Percentiles rank a stretch among this genome's conserved stretches.
phyloP scores from a whole-genome alignment of 176 grass and related monocot species.

The Aegilops speltoides region DNA sequence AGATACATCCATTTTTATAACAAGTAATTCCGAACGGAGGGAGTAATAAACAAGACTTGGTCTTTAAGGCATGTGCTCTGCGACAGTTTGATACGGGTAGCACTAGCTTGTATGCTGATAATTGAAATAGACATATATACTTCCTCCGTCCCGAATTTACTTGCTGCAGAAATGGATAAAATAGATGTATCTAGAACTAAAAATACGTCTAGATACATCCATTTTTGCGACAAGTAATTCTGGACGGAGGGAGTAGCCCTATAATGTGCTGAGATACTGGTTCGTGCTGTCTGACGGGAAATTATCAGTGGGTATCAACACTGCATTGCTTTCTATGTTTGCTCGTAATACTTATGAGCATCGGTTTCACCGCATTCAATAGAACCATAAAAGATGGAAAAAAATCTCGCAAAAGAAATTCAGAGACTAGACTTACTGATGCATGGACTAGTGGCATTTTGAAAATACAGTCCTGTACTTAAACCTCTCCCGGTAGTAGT shows the following conservation, averaged over 20 bases:
- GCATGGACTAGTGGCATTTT: neutral
- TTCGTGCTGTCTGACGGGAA: neutral
- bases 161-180: no score
- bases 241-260: no score
- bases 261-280: neutral
- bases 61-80: neutral
- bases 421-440: neutral
- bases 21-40: no score
- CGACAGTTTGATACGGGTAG: neutral
- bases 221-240: no score
- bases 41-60: neutral
- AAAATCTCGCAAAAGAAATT: neutral
- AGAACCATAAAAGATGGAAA: neutral
- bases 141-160: no score
- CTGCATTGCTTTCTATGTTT: no score
- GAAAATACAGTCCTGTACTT: neutral
- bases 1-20: no score
- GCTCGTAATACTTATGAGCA: no score
- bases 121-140: neutral
- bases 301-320: neutral
- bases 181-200: no score
- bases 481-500: neutral
- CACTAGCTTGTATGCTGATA: neutral
- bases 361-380: neutral
- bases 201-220: no score